These are phyloP conservation scores for Omphalea diandra DNA, from an alignment of 441 rosid species.

Conservation along the genomic window DNA sequence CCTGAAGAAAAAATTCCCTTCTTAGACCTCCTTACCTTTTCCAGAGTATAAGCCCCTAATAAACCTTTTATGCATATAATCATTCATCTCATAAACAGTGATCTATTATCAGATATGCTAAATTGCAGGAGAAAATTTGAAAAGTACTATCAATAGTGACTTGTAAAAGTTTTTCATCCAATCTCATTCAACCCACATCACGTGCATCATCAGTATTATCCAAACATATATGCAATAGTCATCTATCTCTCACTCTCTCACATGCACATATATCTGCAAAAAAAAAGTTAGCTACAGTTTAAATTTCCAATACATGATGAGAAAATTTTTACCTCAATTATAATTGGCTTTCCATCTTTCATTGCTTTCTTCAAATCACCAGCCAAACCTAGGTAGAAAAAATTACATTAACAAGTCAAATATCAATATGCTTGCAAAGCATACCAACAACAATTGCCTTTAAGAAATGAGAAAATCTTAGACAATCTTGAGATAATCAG, in stretches of 20 bases:
- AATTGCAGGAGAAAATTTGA: neutral
- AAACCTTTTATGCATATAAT: neutral
- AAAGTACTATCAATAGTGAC: neutral
- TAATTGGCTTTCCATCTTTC: constrained; percentile 99
- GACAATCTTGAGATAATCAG: neutral
- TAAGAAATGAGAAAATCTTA: constrained; percentile 14
- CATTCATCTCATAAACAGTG: neutral
- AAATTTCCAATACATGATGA: constrained; percentile 9
- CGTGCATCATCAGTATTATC: neutral
- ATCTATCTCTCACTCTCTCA: neutral
- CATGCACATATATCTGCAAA: neutral
- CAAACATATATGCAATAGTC: neutral
- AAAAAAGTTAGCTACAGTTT: neutral
- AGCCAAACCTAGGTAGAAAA: constrained; percentile 70
- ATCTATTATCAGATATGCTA: neutral
- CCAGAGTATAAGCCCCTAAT: neutral
- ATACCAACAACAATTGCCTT: neutral
- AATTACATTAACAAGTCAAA: constrained; percentile 19
- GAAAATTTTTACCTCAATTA: constrained; percentile 66
- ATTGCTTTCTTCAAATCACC: constrained; percentile 99
- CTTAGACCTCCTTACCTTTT: constrained; percentile 1
- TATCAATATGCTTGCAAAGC: constrained; percentile 12
- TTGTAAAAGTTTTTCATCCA: neutral
- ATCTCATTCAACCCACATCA: neutral
- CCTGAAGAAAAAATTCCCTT: neutral